Conservation (phyloP, 2,329 filamentous ascomycete genomes). For the Rhynchosporium agropyri region DNA sequence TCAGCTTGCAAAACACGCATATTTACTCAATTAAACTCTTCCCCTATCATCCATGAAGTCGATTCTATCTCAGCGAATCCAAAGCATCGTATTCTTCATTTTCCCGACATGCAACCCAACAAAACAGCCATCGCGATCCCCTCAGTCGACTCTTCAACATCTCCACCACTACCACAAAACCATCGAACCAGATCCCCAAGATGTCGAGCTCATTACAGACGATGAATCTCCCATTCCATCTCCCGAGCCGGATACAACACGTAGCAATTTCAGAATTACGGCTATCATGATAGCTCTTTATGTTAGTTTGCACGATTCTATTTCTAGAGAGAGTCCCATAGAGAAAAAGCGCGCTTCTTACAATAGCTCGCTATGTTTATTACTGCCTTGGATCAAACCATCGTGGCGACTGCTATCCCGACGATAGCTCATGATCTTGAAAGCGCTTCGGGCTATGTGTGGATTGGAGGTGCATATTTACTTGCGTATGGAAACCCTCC, state of each 20-base stretch:
- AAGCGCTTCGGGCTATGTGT: slow-evolving; percentile 52
- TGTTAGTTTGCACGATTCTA: not conserved
- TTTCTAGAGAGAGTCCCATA: too few relatives aligned
- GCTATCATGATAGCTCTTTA: slow-evolving; percentile 14
- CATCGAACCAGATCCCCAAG: not conserved
- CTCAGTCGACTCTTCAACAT: not conserved
- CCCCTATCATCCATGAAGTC: too few relatives aligned
- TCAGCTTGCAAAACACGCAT: too few relatives aligned
- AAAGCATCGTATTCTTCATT: too few relatives aligned
- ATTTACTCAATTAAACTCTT: too few relatives aligned
- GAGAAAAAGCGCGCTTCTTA: too few relatives aligned
- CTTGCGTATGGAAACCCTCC: slow-evolving; percentile 20
- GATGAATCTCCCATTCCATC: not conserved
- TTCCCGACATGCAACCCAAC: too few relatives aligned
- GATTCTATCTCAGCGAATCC: too few relatives aligned
- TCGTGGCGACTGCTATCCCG: slow-evolving; percentile 46
- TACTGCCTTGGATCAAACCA: slow-evolving; percentile 43
- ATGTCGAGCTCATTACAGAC: not conserved
- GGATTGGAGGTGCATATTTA: slow-evolving; percentile 55
- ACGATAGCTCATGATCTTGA: slow-evolving; percentile 45
- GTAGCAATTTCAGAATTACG: slow-evolving; percentile 2
- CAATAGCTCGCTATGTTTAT: slow-evolving; percentile 26
- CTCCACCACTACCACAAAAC: not conserved
- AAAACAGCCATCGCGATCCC: not conserved
- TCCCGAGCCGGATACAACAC: not conserved